Evolutionary conservation across 1,284 basidiomycete genomes (phyloP), one percentile per base, ranked within the genome.

Genomic region (Ustilago bromivora): DNA sequence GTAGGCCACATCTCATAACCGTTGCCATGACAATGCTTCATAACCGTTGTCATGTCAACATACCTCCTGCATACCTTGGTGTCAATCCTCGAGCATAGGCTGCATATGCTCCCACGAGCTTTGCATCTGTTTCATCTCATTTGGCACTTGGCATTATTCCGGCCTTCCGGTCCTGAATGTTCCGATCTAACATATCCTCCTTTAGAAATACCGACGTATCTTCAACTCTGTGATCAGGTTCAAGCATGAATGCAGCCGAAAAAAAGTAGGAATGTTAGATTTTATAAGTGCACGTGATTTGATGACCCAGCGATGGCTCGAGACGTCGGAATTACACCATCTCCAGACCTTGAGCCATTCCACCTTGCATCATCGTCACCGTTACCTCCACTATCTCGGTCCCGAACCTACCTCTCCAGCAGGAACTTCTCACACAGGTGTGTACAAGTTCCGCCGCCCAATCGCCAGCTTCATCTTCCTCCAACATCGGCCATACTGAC

Each of bases 251-350:
- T 3, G 23, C 23, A 28, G 36, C 36, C 36, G 5, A 12, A 52
- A 28, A 28, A 52, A 36, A 34, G 9, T 9, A 1, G 2, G 23
- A 28, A 28, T 62, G 53, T 63, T 63, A 62, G 19, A 34, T 36
- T 19, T 4, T 5, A 10, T 7, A 12, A 23, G 13, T n/a, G 49
- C 66, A 69, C 66, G 66, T 69, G 66, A 69, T 46, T 5, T 17
- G 38, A 3, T 23, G 47, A 17, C 40, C 31, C 31, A 60, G n/a
- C 58, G 56, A 66, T 41, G n/a, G 49, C 49, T n/a, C 11, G 52
- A 41, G 28, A 23, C 41, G 47, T 56, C 56, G 23, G 49, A 61
- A 56, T 49, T 65, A 38, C 69, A 62, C 54, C 65, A 72, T 72
- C 64, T 71, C 63, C 59, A 66, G 15, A 32, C 17, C 52, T 43